phyloP scores from a whole-genome alignment of 306 rosid species.

The Dalbergia oliveri region DNA sequence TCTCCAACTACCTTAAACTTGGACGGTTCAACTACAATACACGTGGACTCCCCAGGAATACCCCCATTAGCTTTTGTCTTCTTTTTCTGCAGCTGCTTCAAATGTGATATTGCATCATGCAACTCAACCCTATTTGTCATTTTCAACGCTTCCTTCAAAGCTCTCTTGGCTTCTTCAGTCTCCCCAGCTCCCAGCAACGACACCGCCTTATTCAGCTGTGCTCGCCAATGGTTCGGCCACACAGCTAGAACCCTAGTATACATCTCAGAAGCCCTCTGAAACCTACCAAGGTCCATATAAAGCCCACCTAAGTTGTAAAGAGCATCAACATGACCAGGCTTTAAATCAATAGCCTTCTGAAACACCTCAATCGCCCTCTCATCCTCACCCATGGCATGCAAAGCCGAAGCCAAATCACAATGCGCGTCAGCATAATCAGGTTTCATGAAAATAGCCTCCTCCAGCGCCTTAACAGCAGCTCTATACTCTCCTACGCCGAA shows the following conservation, averaged over 20 bases:
- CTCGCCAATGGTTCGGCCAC: conserved; percentile 99
- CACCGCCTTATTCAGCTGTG: conserved; percentile 97
- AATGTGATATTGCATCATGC: conserved; percentile 94
- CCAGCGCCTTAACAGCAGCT: conserved; percentile 95
- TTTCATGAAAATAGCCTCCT: conserved; percentile 94
- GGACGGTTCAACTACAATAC: conserved; percentile 65
- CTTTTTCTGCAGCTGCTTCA: conserved; percentile 96
- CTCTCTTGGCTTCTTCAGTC: conserved; percentile 87
- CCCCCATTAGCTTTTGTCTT: conserved; percentile 74
- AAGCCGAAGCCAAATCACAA: conserved; percentile 96
- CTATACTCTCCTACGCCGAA: conserved; percentile 98
- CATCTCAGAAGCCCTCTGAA: conserved; percentile 98
- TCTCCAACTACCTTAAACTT: conserved; percentile 82
- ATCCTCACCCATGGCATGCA: conserved; percentile 94
- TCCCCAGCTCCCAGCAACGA: conserved; percentile 95
- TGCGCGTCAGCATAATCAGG: conserved; percentile 98
- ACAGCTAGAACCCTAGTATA: conserved; percentile 92
- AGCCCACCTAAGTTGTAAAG: conserved; percentile 96
- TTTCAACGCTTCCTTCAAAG: conserved; percentile 95
- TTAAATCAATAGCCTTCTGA: conserved; percentile 98
- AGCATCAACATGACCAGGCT: conserved; percentile 94
- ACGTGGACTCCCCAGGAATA: conserved; percentile 70
- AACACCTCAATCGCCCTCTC: conserved; percentile 95
- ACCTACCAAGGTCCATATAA: conserved; percentile 95
- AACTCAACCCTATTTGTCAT: conserved; percentile 98